Base-by-base conservation (phyloP, 331 rosid species). In the Saraca asoca region DNA sequence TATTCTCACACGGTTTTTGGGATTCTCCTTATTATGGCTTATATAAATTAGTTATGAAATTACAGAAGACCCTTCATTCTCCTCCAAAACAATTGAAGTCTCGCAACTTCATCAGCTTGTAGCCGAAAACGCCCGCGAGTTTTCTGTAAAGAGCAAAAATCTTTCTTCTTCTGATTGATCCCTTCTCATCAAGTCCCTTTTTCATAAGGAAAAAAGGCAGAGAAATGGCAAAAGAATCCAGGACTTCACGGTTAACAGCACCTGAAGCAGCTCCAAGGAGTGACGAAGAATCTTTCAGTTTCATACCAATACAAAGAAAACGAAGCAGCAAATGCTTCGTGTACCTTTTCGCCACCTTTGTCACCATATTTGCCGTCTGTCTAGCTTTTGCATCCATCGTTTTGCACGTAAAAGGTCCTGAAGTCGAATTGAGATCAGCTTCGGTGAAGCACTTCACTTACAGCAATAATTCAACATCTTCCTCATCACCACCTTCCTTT, bases 291-390 rank as follows among this genome's bases (percentile, higher is more conserved):
- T 24, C 31, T 24, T 24, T 46, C 39, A 53, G 66, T 62, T 13
- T 53, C 59, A 62, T 5, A 34, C 46, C 62, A 4, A 56, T 2
- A 1, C 69, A 14, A 11, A 0, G 58, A 7, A 14, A 69, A 44
- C 29, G 51, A 51, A 75, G 72, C 62, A 44, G 41, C 69, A 75
- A 61, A 58, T 71, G 75, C 17, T 71, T 75, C 33, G 75, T 80
- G 0, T 61, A 9, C 38, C 0, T 56, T 35, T 57, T 80, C 5
- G 56, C 72, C 0, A 0, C 31, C 6, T 59, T 75, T 2, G 84
- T 80, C 7, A 1, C 75, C 16, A 19, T 52, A 1, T 75, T 46
- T 3, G 75, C 78, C 1, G 4, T 52, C 57, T 1, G 71, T 0
- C 15, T 80, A 51, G 15, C 57, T 14, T 54, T 55, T 2, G 78